Percentiles rank a stretch among this genome's conserved stretches.
phyloP scores from a whole-genome alignment of 306 rosid species.

The Vicia sativa region DNA sequence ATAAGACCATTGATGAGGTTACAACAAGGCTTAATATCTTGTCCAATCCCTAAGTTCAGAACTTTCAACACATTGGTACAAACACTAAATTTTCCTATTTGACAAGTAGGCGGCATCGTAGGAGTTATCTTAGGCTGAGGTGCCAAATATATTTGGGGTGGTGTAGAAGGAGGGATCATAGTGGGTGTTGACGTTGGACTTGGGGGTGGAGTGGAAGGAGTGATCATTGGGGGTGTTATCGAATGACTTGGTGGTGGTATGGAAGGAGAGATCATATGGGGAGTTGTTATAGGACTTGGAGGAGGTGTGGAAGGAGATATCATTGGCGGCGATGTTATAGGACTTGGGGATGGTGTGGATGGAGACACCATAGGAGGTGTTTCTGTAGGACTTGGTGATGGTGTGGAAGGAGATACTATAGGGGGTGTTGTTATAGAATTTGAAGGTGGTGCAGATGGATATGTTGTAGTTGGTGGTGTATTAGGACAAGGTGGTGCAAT shows the following conservation, averaged over 20 bases:
- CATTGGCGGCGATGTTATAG: too few relatives aligned
- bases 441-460: background rate
- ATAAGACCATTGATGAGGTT: background rate
- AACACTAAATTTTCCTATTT: background rate
- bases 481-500: too few relatives aligned
- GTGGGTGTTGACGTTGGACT: background rate
- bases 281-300: too few relatives aligned
- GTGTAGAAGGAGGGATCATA: background rate
- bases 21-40: background rate
- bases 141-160: background rate
- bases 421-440: background rate
- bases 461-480: too few relatives aligned
- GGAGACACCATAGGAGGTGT: too few relatives aligned
- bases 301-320: too few relatives aligned
- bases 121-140: background rate
- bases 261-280: too few relatives aligned
- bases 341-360: too few relatives aligned
- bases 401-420: too few relatives aligned
- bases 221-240: fast-evolving
- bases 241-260: too few relatives aligned
- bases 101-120: background rate
- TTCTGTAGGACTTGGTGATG: too few relatives aligned
- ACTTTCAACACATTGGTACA: background rate
- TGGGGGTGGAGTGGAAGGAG: background rate
- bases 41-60: background rate